A percentile compares a stretch with the other conserved stretches of the same genome.
Evolutionary conservation across 2,329 filamentous ascomycete species (phyloP).

Genomic region (Colletotrichum australisinense): DNA sequence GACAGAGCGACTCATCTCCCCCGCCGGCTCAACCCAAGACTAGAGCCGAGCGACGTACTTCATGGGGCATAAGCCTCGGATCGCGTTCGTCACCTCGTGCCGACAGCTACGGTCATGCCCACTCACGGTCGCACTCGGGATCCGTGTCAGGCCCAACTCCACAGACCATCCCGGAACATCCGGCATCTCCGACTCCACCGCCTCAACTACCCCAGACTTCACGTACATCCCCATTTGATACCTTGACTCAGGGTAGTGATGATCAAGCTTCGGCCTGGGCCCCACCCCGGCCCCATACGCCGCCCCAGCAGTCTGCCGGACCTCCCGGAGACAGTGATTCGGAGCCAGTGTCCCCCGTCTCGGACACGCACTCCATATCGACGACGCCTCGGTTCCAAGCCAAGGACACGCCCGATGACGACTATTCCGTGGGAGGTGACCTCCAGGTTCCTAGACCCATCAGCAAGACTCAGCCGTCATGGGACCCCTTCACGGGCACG

Average conservation of each 20-base stretch:
- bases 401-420: conserved; percentile 33
- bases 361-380: conserved; percentile 41
- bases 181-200: conserved; percentile 30
- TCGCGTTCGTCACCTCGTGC: conserved; percentile 43
- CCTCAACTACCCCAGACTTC: conserved; percentile 37
- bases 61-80: conserved; percentile 56
- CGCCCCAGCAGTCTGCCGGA: conserved; percentile 35
- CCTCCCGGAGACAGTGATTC: conserved; percentile 38
- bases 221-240: conserved; percentile 38
- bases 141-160: conserved; percentile 13
- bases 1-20: conserved; percentile 50
- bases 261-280: conserved; percentile 35
- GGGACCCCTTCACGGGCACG: conserved; percentile 47
- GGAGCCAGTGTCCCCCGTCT: conserved; percentile 48
- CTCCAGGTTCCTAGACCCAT: conserved; percentile 44
- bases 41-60: conserved; percentile 55
- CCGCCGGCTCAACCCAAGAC: conserved; percentile 49
- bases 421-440: conserved; percentile 24
- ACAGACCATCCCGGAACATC: conserved; percentile 31
- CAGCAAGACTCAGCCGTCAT: conserved; percentile 48
- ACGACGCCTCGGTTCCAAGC: conserved; percentile 25
- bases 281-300: conserved; percentile 33
- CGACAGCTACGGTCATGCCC: conserved; percentile 36
- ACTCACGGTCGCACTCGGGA: conserved; percentile 26
- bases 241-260: conserved; percentile 35